Evolutionary conservation across 2,329 filamentous ascomycete genomes (phyloP), one percentile per base, ranked within the genome.

Genomic region (Curvularia lunata): DNA sequence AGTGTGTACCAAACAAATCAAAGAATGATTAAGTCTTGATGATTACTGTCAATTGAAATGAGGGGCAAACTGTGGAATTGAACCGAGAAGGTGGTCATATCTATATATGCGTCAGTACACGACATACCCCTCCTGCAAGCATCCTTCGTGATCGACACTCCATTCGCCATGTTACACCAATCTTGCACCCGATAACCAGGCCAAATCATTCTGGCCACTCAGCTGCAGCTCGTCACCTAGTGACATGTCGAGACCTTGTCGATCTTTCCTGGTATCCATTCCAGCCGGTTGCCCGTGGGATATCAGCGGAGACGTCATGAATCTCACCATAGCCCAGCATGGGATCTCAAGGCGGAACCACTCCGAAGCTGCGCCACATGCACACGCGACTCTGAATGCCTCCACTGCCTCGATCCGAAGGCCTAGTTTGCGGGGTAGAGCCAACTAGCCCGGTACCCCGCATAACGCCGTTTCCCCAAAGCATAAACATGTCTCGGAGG

Each of bases 41-140:
- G 10, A 25, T 4, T 42, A 34, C 32, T 34, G 32, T n/a, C 12
- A 34, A 34, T 34, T 34, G 13, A 13, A 16, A 16, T 34, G 28
- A 34, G 12, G 32, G 13, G 32, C 13, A 23, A 37, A 43, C 41
- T 27, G 48, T 50, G 21, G 46, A 34, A 25, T 16, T n/a, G 21
- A 25, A 13, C 21, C 16, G 41, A 43, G 13, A 25, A 19, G 40
- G 51, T 25, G 27, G 27, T 9, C 34, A 18, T 47, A 32, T 43
- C 56, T 65, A 65, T 68, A 69, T 65, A 67, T 28, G 60, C 58
- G 54, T 63, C 59, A 59, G 62, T 8, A 12, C 21, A 27, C 50
- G 46, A 50, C 19, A 38, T 59, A 61, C 63, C 61, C 62, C 64
- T 65, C 57, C 43, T 54, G 50, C 37, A 42, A 32, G 52, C 54